A percentile compares a stretch with the other conserved stretches of the same genome.
phyloP scores from a whole-genome alignment of 2,329 filamentous ascomycete genomes.

The Colletotrichum sp. region DNA sequence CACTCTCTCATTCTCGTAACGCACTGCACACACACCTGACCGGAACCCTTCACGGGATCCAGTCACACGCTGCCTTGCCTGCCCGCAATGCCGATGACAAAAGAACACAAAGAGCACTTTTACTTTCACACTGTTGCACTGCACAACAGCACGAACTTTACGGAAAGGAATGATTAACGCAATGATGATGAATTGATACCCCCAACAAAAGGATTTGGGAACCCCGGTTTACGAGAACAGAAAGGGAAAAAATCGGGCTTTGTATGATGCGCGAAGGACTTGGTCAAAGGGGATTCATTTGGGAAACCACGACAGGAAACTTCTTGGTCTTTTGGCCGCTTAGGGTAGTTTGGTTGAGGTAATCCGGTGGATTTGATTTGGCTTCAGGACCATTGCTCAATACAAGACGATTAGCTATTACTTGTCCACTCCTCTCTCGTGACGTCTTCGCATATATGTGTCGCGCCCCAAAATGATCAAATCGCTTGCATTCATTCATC shows the following conservation, averaged over 20 bases:
- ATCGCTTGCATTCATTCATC: neutral
- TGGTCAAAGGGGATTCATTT: neutral
- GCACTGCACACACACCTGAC: neutral
- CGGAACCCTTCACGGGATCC: neutral
- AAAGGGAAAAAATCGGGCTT: neutral
- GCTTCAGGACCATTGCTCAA: neutral
- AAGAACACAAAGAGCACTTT: neutral
- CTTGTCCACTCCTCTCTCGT: neutral
- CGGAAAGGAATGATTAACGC: neutral
- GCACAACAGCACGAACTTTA: neutral
- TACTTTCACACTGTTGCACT: neutral
- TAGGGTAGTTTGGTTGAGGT: conserved; percentile 1
- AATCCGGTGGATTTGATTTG: neutral
- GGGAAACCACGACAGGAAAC: neutral
- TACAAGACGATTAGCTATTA: neutral
- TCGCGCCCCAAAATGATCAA: neutral
- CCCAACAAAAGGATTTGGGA: neutral
- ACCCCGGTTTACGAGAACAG: neutral
- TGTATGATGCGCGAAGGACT: neutral
- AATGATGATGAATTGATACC: neutral
- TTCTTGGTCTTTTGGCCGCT: neutral
- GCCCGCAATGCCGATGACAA: neutral
- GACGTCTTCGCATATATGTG: neutral
- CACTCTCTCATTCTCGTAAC: neutral
- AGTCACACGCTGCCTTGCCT: neutral